Percentiles rank a stretch among this genome's conserved stretches.
phyloP scores from a whole-genome alignment of 768 basidiomycete genomes.

The Symmetrospora coprosmae region DNA sequence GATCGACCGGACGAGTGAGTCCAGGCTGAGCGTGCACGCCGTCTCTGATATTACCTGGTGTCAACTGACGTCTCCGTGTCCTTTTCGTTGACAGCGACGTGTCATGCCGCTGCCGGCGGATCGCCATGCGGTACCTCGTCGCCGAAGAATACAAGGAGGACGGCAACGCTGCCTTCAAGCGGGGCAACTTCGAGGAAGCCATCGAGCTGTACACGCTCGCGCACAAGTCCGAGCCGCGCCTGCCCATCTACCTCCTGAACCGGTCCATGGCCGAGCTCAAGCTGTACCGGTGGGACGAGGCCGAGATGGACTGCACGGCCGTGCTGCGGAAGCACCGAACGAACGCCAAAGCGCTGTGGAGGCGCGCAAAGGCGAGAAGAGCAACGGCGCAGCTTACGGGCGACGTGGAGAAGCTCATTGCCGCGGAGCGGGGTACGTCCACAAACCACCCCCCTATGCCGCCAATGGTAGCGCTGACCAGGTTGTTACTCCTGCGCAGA shows the following conservation, averaged over 20 bases:
- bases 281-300: conserved; percentile 17
- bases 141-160: conserved; percentile 76
- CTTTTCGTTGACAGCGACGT: too few species aligned
- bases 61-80: too few species aligned
- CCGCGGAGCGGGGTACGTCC: conserved; percentile 9
- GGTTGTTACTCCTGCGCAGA: not conserved
- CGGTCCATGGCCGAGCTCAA: conserved; percentile 16
- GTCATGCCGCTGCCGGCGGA: conserved; percentile 3
- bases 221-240: conserved; percentile 18
- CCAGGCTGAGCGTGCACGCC: too few species aligned
- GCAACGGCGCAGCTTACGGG: conserved; percentile 4
- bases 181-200: conserved; percentile 52
- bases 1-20: too few species aligned
- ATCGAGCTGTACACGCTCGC: conserved; percentile 54
- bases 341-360: conserved; percentile 20
- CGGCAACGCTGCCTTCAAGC: conserved; percentile 85
- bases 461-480: not conserved
- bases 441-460: not conserved
- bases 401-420: conserved; percentile 20
- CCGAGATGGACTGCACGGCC: conserved; percentile 14
- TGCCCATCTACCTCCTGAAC: conserved; percentile 19
- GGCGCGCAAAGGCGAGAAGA: conserved; percentile 11
- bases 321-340: conserved; percentile 14
- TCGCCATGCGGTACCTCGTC: conserved; percentile 22
- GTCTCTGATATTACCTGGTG: too few species aligned